These are phyloP conservation scores for Malassezia arunalokei DNA, from an alignment of 1,284 basidiomycete species.

Conservation along the genomic window DNA sequence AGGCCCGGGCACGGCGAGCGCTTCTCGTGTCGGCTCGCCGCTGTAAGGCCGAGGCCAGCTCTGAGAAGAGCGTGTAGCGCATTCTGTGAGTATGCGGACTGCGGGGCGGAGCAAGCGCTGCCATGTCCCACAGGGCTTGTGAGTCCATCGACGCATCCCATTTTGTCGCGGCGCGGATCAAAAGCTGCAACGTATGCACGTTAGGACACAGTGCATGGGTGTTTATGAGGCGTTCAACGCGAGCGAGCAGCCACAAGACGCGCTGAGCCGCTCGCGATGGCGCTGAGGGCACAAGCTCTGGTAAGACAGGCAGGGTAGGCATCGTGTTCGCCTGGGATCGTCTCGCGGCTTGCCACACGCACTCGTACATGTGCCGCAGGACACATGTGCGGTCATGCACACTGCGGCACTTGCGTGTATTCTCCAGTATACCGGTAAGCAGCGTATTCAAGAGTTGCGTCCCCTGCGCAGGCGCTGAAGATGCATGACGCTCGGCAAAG, in stretches of 20 bases:
- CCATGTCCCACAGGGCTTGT: slow-evolving; percentile 11
- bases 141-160: slow-evolving; percentile 9
- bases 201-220: background rate
- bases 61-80: background rate
- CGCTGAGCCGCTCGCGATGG: background rate
- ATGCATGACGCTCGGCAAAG: background rate
- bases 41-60: slow-evolving; percentile 3
- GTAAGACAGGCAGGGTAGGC: background rate
- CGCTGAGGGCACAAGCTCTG: background rate
- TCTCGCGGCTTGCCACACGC: background rate
- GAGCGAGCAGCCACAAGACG: background rate
- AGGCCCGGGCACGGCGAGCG: background rate
- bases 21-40: slow-evolving; percentile 1
- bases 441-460: slow-evolving; percentile 2
- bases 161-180: slow-evolving; percentile 3
- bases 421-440: background rate
- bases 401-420: background rate
- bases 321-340: background rate
- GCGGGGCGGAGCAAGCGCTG: background rate
- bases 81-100: background rate
- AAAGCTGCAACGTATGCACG: background rate
- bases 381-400: background rate
- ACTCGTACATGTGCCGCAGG: slow-evolving; percentile 1
- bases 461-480: background rate
- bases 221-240: background rate